Evolutionary conservation across 73 alveolate genomes (phyloP).

Genomic region (Symbiodinium natans): DNA sequence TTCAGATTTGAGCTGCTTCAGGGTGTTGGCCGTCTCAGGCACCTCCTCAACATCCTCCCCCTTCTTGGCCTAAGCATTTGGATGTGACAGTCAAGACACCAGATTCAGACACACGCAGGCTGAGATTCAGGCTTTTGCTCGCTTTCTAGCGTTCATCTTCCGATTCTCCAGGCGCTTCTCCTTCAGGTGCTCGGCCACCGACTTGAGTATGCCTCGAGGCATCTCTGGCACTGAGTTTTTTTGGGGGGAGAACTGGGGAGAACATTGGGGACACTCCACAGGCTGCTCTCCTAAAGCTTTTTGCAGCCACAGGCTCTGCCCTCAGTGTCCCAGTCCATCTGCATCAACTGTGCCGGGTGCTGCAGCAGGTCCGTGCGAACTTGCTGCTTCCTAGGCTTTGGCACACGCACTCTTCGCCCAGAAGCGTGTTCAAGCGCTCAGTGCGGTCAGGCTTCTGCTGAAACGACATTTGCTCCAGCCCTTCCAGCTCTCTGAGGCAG

Average conservation of each 20-base stretch:
- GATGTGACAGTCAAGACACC: not conserved
- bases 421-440: no score
- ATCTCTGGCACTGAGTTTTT: no score
- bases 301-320: constrained; percentile 1
- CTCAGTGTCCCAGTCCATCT: not conserved
- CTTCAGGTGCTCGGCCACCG: not conserved
- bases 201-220: not conserved
- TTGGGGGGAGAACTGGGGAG: no score
- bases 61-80: not conserved
- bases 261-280: not conserved
- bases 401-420: not conserved
- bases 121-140: not conserved
- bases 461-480: constrained; percentile 46
- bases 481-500: constrained; percentile 80
- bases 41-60: constrained; percentile 64
- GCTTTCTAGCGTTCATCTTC: not conserved
- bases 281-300: not conserved
- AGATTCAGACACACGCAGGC: not conserved
- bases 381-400: constrained; percentile 24
- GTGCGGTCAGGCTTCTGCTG: no score
- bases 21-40: constrained; percentile 66
- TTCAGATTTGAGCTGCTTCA: constrained; percentile 61
- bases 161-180: constrained; percentile 3
- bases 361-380: constrained; percentile 44
- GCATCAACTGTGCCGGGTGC: constrained; percentile 37